These are phyloP conservation scores for Microdochium trichocladiopsis DNA, from an alignment of 2,329 filamentous ascomycete genomes.

Conservation along the genomic window DNA sequence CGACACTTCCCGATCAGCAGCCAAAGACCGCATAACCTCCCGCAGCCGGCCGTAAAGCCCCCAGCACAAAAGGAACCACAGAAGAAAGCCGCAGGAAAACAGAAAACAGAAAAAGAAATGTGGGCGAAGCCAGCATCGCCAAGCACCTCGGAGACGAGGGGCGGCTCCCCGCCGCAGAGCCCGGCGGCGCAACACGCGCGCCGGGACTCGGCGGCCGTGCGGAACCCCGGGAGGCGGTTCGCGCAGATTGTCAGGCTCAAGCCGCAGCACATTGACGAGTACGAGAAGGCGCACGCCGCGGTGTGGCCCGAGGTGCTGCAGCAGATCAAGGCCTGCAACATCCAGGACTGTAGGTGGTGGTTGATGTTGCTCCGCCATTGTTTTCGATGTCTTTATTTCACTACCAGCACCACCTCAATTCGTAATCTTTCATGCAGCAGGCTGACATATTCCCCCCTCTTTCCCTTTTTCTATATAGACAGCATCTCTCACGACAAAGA, in stretches of 20 bases:
- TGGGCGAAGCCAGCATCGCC: background rate
- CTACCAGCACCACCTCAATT: no score
- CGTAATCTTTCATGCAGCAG: no score
- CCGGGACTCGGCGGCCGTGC: background rate
- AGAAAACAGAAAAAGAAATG: background rate
- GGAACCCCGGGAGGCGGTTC: conserved; percentile 46
- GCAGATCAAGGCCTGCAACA: conserved; percentile 70
- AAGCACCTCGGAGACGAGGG: background rate
- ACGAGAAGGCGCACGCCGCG: conserved; percentile 65
- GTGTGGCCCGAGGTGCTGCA: conserved; percentile 74
- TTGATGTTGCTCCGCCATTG: no score
- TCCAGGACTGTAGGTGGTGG: conserved; percentile 56
- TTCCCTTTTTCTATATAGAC: conserved; percentile 43
- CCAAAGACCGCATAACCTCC: no score
- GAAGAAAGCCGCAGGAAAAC: no score
- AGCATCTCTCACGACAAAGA: conserved; percentile 64
- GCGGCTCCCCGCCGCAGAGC: background rate
- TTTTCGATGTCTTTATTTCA: no score
- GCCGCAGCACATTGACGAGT: conserved; percentile 57
- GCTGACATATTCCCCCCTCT: no score
- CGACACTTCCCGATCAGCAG: no score
- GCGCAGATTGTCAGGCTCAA: conserved; percentile 69
- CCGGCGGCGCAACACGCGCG: background rate
- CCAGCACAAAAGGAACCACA: no score
- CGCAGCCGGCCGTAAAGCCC: no score